Base-by-base conservation (phyloP, 2,329 filamentous ascomycete genomes). In the Alternaria brassicae region DNA sequence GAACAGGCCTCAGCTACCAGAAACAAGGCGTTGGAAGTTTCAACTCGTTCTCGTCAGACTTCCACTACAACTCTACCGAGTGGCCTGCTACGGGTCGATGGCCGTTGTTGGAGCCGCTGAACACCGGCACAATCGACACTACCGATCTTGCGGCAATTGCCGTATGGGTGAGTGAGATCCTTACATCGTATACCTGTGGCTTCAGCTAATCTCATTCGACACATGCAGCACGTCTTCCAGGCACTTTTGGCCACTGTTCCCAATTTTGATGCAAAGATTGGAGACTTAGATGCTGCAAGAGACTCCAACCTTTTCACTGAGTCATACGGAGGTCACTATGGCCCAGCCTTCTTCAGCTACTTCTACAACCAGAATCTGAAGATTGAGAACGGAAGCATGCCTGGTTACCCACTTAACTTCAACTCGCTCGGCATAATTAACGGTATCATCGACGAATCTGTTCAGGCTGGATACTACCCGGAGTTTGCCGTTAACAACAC, bases 321-420 rank as follows among this genome's bases (percentile, higher is more conserved):
- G 71, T 84, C 61, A 28, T 79, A 79, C 44, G 71, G 72, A 30
- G 81, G 83, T 41, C 83, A 84, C 66, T 84, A 84, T 61, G 82
- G 81, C 3, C 83, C 83, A 7, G 78, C 81, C 19, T 87, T 88
- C 74, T 86, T 81, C 75, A 80, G 82, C 55, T 82, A 86, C 71
- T 88, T 88, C 72, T 80, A 85, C 53, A 77, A 86, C 21, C 83
- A 88, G 65, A 88, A 88, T 61, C 71, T 81, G 49, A 77, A 81
- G 55, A 87, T 88, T 62, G 68, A 77, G 42, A 84, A 83, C 32
- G 84, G 84, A 4, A 78, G 73, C 2, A 72, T 77, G 23, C 71
- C 79, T 0, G 85, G 85, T 12, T 79, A 83, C 25, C 75, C 81
- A 13, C 79, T 88, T 5, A 80, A 84, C 47, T 83, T 86, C 72